phyloP scores from a whole-genome alignment of 2,329 filamentous ascomycete genomes.

The Trichoderma atrobrunneum region DNA sequence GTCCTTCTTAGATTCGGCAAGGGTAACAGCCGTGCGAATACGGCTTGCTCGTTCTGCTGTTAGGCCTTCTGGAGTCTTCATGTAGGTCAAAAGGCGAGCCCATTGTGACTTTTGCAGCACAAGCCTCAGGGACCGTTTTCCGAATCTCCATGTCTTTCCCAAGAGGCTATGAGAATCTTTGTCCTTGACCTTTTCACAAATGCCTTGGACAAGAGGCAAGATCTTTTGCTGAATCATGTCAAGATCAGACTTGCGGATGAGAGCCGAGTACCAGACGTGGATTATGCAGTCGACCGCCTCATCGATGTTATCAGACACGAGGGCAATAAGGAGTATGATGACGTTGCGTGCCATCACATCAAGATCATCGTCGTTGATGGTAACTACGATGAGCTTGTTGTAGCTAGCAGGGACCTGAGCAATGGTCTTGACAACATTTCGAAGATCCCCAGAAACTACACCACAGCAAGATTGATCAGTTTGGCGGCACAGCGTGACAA shows the following conservation, averaged over 20 bases:
- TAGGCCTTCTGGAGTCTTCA: not conserved
- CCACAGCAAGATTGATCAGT: not conserved
- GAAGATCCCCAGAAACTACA: constrained; percentile 1
- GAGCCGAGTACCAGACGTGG: constrained; percentile 25
- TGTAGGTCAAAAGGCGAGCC: not conserved
- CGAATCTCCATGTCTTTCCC: not conserved
- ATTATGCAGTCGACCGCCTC: constrained; percentile 23
- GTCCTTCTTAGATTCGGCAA: not conserved
- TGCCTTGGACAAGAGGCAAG: not conserved
- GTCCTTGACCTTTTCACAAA: not conserved
- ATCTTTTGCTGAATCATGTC: constrained; percentile 2
- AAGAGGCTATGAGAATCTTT: not conserved
- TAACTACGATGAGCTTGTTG: not conserved
- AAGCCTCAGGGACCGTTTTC: not conserved
- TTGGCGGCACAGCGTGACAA: not conserved
- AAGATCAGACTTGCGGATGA: constrained; percentile 17
- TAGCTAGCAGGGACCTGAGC: not conserved
- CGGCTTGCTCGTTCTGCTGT: not conserved
- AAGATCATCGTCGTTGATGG: not conserved
- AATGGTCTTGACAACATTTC: constrained; percentile 12
- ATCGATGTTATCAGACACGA: constrained; percentile 8
- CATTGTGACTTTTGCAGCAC: not conserved
- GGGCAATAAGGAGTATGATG: constrained; percentile 4
- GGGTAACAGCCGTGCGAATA: not conserved
- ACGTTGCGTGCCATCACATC: constrained; percentile 7